A percentile compares a stretch with the other conserved stretches of the same genome.
These are phyloP conservation scores for Ensete glaucum DNA, from an alignment of 176 grass and related monocot genomes.

Conservation along the genomic window DNA sequence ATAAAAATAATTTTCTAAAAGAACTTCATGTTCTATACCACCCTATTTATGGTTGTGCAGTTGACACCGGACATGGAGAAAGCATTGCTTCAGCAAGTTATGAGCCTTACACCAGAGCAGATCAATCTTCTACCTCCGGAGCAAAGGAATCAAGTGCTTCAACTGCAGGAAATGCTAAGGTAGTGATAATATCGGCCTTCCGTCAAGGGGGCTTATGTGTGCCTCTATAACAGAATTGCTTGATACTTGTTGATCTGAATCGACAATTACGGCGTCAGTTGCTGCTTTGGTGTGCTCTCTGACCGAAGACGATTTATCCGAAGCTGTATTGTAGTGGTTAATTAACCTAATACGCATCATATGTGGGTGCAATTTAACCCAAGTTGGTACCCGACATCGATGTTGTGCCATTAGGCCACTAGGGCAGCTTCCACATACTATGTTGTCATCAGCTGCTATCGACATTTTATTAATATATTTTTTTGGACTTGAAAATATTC, in stretches of 20 bases:
- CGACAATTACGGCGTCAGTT: not conserved
- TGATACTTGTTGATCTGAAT: not conserved
- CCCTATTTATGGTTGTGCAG: constrained; percentile 28
- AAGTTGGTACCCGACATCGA: too few species aligned
- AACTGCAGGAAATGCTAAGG: constrained; percentile 83
- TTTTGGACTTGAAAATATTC: too few species aligned
- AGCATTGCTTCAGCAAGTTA: constrained; percentile 81
- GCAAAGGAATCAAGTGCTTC: constrained; percentile 91
- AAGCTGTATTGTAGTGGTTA: not conserved
- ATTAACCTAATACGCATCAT: too few species aligned
- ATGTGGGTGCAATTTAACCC: too few species aligned
- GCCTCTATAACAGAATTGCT: not conserved
- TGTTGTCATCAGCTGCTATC: too few species aligned
- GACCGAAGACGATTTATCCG: not conserved
- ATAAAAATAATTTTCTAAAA: not conserved
- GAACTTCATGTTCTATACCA: not conserved
- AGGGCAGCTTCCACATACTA: too few species aligned
- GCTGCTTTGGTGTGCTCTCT: not conserved
- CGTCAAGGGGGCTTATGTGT: not conserved
- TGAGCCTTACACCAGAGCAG: constrained; percentile 76
- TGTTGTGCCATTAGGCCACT: too few species aligned
- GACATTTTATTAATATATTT: too few species aligned
- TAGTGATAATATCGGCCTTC: constrained; percentile 9
- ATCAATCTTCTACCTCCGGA: constrained; percentile 86
- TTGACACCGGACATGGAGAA: constrained; percentile 90